These are phyloP conservation scores for Verticillium longisporum DNA, from an alignment of 2,329 filamentous ascomycete genomes.

Conservation along the genomic window DNA sequence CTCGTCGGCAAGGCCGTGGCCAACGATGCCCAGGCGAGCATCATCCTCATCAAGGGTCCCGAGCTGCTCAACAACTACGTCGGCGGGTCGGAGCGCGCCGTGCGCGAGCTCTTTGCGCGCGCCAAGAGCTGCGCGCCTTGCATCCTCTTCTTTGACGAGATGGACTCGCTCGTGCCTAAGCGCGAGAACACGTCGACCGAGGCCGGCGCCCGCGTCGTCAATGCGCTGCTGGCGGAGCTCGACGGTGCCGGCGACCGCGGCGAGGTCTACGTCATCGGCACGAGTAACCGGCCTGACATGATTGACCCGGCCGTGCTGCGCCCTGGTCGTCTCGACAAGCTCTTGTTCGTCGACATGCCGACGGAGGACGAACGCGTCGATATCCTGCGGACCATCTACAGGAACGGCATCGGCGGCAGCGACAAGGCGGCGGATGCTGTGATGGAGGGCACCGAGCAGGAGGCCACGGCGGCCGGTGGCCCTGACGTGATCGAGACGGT, in stretches of 20 bases:
- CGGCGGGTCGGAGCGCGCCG: slow-evolving; percentile 88
- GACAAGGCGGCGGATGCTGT: slow-evolving; percentile 28
- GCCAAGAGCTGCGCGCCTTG: slow-evolving; percentile 83
- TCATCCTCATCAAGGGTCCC: slow-evolving; percentile 95
- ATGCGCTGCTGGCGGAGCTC: slow-evolving; percentile 88
- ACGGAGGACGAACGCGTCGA: slow-evolving; percentile 72
- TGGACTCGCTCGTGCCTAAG: slow-evolving; percentile 84
- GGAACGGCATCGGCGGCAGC: slow-evolving; percentile 34
- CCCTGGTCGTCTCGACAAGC: slow-evolving; percentile 79
- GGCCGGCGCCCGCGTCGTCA: slow-evolving; percentile 82
- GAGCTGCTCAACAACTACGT: slow-evolving; percentile 97
- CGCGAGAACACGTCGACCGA: slow-evolving; percentile 75
- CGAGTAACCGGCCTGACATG: slow-evolving; percentile 92
- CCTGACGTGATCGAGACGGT: slow-evolving; percentile 45
- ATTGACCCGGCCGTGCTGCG: slow-evolving; percentile 94
- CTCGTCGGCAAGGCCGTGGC: slow-evolving; percentile 93
- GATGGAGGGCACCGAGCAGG: slow-evolving; percentile 32
- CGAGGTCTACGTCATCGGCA: slow-evolving; percentile 90
- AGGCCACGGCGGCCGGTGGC: slow-evolving; percentile 19
- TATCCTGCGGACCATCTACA: slow-evolving; percentile 67
- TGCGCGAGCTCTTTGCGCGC: slow-evolving; percentile 85
- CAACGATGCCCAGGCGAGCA: slow-evolving; percentile 92
- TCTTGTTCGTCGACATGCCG: slow-evolving; percentile 86
- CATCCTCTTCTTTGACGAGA: slow-evolving; percentile 84
- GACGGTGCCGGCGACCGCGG: slow-evolving; percentile 75